Percentiles rank a stretch among this genome's conserved stretches.
Conservation (phyloP, 2,329 filamentous ascomycete genomes). For the Sporothrix brunneoviolacea region DNA sequence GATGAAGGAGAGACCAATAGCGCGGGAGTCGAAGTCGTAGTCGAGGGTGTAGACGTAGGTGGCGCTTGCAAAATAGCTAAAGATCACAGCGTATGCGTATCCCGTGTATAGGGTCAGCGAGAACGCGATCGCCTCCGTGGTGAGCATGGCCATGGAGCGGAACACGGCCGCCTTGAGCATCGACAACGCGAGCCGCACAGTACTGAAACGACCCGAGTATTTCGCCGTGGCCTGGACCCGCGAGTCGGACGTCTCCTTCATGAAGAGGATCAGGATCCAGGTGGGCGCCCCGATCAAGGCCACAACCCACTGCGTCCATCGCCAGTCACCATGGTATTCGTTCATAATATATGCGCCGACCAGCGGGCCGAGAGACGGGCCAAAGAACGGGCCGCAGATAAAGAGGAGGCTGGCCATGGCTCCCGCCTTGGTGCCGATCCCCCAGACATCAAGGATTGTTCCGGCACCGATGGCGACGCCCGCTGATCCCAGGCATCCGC, state of each 20-base stretch:
- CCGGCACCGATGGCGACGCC: conserved; percentile 65
- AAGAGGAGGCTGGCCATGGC: conserved; percentile 1
- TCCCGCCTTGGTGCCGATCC: background rate
- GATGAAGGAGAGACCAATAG: background rate
- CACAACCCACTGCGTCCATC: conserved; percentile 9
- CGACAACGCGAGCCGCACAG: background rate
- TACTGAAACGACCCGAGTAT: background rate
- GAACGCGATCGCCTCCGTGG: conserved; percentile 4
- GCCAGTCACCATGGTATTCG: conserved; percentile 3
- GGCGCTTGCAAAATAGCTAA: conserved; percentile 6
- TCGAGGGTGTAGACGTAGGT: background rate
- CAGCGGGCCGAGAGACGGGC: background rate
- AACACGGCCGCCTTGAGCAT: background rate
- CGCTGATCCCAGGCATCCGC: conserved; percentile 55
- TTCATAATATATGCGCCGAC: conserved; percentile 6
- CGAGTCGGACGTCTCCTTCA: conserved; percentile 4
- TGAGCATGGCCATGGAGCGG: conserved; percentile 6
- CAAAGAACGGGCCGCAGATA: background rate
- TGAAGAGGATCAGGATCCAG: conserved; percentile 1
- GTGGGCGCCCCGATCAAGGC: background rate
- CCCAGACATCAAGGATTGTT: conserved; percentile 54
- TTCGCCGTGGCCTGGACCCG: no score
- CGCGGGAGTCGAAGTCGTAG: conserved; percentile 1
- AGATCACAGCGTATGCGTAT: conserved; percentile 9
- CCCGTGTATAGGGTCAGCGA: conserved; percentile 3